phyloP scores from a whole-genome alignment of 2,329 filamentous ascomycete species.

The Pyricularia pennisetigena region DNA sequence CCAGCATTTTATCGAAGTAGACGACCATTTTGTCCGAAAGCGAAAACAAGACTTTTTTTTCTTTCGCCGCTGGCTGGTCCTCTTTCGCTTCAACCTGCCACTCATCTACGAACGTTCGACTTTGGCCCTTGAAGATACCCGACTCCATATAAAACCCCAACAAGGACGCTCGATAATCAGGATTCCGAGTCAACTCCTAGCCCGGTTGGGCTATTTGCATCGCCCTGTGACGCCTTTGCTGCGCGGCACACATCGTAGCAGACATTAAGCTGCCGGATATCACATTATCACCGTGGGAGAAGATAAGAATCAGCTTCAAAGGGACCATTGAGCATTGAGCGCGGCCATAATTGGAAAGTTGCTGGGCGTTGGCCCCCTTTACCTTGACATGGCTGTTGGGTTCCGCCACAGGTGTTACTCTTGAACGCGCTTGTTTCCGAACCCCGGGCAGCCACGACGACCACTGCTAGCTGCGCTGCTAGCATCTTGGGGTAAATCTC shows the following conservation, averaged over 20 bases:
- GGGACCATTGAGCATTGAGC: not conserved
- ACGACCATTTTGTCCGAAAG: not conserved
- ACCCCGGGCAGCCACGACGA: not conserved
- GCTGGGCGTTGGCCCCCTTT: not conserved
- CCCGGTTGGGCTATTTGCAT: not conserved
- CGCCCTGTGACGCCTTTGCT: no score
- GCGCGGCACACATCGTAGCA: no score
- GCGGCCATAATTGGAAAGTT: not conserved
- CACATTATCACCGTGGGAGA: not conserved
- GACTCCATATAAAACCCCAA: not conserved
- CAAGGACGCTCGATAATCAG: not conserved
- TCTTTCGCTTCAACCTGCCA: not conserved
- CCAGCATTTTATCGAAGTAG: not conserved
- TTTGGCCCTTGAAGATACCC: not conserved
- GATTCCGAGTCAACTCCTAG: not conserved
- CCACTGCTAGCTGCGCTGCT: not conserved
- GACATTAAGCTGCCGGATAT: no score
- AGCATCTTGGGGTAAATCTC: not conserved
- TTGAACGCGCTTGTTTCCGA: not conserved
- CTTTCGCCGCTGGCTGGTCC: not conserved
- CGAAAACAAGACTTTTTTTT: not conserved
- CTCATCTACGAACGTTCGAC: not conserved
- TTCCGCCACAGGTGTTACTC: not conserved
- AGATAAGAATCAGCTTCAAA: not conserved
- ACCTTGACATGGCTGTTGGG: not conserved